Evolutionary conservation across 192 early-diverging fungal genomes (phyloP).

Genomic region (Podila verticillata): DNA sequence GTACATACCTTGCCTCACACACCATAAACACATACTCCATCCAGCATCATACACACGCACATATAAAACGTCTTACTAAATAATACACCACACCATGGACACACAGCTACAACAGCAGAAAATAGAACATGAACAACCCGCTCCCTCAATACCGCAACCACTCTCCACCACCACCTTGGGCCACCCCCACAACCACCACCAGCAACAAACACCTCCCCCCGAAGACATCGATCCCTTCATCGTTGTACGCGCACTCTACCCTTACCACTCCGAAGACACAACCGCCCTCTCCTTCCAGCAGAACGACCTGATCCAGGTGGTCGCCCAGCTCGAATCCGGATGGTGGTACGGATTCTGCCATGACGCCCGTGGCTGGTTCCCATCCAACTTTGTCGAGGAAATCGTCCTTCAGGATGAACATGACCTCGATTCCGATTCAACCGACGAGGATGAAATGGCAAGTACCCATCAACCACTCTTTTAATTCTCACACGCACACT

Average conservation of each 20-base stretch:
- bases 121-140: background rate
- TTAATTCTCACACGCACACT: background rate
- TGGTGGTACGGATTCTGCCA: slow-evolving; percentile 97
- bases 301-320: slow-evolving; percentile 90
- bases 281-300: slow-evolving; percentile 76
- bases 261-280: slow-evolving; percentile 78
- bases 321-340: slow-evolving; percentile 88
- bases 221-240: slow-evolving; percentile 52
- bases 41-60: background rate
- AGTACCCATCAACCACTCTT: background rate
- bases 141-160: background rate
- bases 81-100: background rate
- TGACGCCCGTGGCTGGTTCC: slow-evolving; percentile 88
- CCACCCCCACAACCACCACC: background rate
- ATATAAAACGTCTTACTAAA: background rate
- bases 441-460: slow-evolving; percentile 11
- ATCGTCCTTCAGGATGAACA: slow-evolving; percentile 25
- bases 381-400: slow-evolving; percentile 80
- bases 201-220: slow-evolving; percentile 44
- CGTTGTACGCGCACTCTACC: slow-evolving; percentile 75
- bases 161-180: background rate
- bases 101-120: background rate
- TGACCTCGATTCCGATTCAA: slow-evolving; percentile 6
- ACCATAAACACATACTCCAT: background rate
- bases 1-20: too few species aligned